These are phyloP conservation scores for Anthoceros angustus DNA, from an alignment of 225 moss, liverwort and hornwort genomes.

Conservation along the genomic window DNA sequence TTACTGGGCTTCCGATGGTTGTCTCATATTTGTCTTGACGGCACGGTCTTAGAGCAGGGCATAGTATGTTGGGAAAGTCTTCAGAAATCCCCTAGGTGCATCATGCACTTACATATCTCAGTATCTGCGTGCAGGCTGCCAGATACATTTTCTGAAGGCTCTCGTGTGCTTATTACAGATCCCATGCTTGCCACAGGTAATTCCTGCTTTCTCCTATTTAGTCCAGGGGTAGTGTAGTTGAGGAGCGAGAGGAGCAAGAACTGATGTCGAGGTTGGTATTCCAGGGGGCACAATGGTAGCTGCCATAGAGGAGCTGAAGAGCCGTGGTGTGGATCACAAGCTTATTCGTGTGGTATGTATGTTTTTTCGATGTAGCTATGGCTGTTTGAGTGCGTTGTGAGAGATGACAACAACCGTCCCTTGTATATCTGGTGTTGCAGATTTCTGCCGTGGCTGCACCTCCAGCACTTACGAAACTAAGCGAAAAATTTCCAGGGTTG, in stretches of 20 bases:
- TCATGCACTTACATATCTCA: neutral
- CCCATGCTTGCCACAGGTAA: conserved; percentile 96
- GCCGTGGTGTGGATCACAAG: conserved; percentile 58
- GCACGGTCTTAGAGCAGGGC: too few species aligned
- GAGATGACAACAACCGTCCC: neutral
- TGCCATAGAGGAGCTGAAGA: conserved; percentile 63
- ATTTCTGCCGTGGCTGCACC: conserved; percentile 85
- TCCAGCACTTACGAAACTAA: conserved; percentile 58
- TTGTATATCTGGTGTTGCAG: conserved; percentile 13
- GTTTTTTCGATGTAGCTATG: neutral
- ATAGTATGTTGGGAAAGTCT: neutral
- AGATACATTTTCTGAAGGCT: conserved; percentile 46
- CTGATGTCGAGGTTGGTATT: neutral
- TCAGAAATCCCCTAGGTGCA: neutral
- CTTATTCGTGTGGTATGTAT: conserved; percentile 70
- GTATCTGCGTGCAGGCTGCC: conserved; percentile 46
- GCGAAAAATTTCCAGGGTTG: conserved; percentile 84
- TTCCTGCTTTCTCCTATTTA: neutral
- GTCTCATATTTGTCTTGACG: neutral
- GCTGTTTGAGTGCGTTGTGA: neutral
- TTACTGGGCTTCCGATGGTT: conserved; percentile 9
- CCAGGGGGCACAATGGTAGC: conserved; percentile 89
- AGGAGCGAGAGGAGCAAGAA: too few species aligned
- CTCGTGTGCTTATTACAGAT: conserved; percentile 72
- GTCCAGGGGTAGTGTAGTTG: too few species aligned